These are phyloP conservation scores for Boletus eberwhitei DNA, from an alignment of 768 basidiomycete genomes.

Conservation along the genomic window DNA sequence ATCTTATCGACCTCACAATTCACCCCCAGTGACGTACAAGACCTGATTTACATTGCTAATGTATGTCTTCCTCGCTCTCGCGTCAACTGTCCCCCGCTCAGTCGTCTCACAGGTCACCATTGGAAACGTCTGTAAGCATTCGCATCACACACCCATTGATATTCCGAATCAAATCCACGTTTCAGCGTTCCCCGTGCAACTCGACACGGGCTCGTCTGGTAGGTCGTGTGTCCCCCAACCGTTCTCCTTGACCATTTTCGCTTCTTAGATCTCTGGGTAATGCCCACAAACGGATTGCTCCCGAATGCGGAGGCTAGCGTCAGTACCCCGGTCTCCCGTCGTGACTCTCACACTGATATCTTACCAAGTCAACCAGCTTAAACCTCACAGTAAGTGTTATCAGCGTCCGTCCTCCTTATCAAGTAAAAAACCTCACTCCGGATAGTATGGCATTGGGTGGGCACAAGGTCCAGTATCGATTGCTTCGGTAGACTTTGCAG, in stretches of 20 bases:
- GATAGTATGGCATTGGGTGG: conserved; percentile 80
- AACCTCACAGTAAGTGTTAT: conserved; percentile 57
- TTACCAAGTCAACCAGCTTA: conserved; percentile 39
- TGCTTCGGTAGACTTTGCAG: conserved; percentile 64
- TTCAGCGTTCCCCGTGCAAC: conserved; percentile 67
- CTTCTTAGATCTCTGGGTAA: conserved; percentile 66
- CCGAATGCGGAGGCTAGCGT: conserved; percentile 51
- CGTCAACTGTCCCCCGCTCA: neutral
- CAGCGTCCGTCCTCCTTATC: neutral
- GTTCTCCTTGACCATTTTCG: neutral
- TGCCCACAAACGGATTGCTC: conserved; percentile 44
- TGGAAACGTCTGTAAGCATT: conserved; percentile 52
- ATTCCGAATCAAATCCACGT: neutral
- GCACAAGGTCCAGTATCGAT: conserved; percentile 63
- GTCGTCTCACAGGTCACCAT: conserved; percentile 53
- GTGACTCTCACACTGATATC: conserved; percentile 3
- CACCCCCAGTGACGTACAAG: conserved; percentile 58
- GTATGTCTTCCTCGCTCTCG: conserved; percentile 39
- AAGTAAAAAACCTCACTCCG: neutral
- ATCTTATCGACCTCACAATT: conserved; percentile 11
- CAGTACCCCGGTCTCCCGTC: conserved; percentile 10
- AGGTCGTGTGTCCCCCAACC: neutral
- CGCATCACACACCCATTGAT: neutral
- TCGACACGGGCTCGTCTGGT: conserved; percentile 74
- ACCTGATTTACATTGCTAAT: conserved; percentile 76